A percentile compares a stretch with the other conserved stretches of the same genome.
phyloP scores from a whole-genome alignment of 2,329 filamentous ascomycete species.

The Diaporthe citriasiana region DNA sequence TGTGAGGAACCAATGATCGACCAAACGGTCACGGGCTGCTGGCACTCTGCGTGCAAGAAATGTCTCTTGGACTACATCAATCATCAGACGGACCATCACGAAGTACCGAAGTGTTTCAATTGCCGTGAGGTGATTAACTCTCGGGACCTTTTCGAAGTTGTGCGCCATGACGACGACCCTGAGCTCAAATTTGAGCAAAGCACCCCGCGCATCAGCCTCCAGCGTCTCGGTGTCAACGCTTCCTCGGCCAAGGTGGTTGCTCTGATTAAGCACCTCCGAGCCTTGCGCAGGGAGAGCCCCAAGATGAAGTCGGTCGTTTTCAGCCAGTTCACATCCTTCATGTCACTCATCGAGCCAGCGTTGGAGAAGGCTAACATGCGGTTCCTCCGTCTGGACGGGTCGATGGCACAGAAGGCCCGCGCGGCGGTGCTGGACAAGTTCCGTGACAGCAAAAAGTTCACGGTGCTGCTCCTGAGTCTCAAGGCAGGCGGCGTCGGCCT shows the following conservation, averaged over 20 bases:
- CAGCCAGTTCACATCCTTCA: constrained; percentile 96
- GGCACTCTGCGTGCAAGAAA: constrained; percentile 96
- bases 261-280: constrained; percentile 81
- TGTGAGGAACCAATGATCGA: constrained; percentile 92
- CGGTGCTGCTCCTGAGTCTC: constrained; percentile 85
- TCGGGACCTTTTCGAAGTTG: constrained; percentile 91
- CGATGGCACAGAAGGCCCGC: constrained; percentile 87
- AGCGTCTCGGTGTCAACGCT: constrained; percentile 71
- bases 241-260: constrained; percentile 92
- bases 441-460: constrained; percentile 70
- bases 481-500: constrained; percentile 93
- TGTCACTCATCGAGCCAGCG: constrained; percentile 89
- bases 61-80: constrained; percentile 93
- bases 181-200: constrained; percentile 58
- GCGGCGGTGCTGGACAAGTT: constrained; percentile 85
- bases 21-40: constrained; percentile 94
- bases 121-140: constrained; percentile 87
- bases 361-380: constrained; percentile 79
- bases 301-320: constrained; percentile 92
- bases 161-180: constrained; percentile 78
- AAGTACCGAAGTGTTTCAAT: constrained; percentile 87
- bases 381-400: constrained; percentile 91
- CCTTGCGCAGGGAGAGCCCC: constrained; percentile 75
- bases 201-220: constrained; percentile 68
- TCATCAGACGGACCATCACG: constrained; percentile 83